Percentiles rank a stretch among this genome's conserved stretches.
phyloP scores from a whole-genome alignment of 164 flowering plant species.

The Kingdonia uniflora region DNA sequence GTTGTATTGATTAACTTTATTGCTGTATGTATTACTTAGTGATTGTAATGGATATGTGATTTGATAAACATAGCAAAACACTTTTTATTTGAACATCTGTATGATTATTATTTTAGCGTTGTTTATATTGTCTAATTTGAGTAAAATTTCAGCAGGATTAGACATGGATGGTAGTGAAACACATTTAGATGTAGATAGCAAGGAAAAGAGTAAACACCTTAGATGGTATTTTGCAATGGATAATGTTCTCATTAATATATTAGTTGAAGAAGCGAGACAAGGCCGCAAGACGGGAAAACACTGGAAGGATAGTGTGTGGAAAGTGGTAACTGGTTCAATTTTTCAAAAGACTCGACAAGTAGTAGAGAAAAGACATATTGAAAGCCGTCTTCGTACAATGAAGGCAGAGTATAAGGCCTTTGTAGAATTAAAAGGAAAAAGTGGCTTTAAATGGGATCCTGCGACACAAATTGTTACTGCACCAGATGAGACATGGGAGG shows the following conservation, averaged over 20 bases:
- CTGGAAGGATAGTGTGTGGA: background rate
- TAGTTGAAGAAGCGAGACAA: constrained; percentile 7
- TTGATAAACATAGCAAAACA: too few species aligned
- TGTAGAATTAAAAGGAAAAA: constrained; percentile 3
- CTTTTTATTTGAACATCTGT: too few species aligned
- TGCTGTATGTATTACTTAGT: too few species aligned
- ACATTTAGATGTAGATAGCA: background rate
- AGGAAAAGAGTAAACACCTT: background rate
- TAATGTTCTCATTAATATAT: constrained; percentile 1
- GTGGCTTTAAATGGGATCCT: constrained; percentile 4
- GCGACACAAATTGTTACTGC: constrained; percentile 4
- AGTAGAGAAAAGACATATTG: constrained; percentile 2
- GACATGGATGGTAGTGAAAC: background rate
- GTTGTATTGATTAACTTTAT: too few species aligned
- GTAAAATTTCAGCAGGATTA: background rate
- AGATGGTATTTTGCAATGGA: constrained; percentile 5
- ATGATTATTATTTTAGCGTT: too few species aligned
- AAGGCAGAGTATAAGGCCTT: background rate
- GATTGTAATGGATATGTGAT: too few species aligned
- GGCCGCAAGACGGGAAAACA: constrained; percentile 1
- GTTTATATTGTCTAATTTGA: too few species aligned
- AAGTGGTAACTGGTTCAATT: background rate
- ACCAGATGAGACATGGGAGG: constrained; percentile 4
- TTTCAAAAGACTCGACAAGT: constrained; percentile 2
- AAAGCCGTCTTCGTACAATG: background rate